Base-by-base conservation (phyloP, 306 rosid genomes). In the Gleditsia sinensis region DNA sequence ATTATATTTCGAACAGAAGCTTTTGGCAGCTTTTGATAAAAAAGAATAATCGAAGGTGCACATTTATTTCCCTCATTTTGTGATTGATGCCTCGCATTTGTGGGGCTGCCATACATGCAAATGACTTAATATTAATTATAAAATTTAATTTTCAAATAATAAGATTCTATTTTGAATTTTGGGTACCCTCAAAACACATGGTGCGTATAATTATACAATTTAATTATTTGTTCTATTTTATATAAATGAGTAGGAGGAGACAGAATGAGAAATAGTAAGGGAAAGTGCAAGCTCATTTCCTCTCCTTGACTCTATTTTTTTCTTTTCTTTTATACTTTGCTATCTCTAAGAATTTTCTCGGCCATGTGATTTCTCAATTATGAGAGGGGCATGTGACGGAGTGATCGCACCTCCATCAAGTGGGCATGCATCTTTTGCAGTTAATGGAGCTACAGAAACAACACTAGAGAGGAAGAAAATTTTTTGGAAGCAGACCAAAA, bases 321-420 rank as follows among this genome's bases (percentile, higher is more conserved):
- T 2, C 6, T 51, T 57, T 17, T 53, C 56, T 32, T 11, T 5
- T 12, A 3, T 12, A 9, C 33, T 14, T 36, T 37, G 19, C 7
- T 16, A 54, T 36, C 0, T 14, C 28, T 27, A 11, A 48, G 53
- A 71, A 58, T 42, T 59, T 71, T 40, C 63, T 10, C 23, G 23
- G 25, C 81, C 85, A 83, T 83, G 85, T 79, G 88, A 65, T 67
- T 43, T 37, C 74, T 81, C 82, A 81, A 85, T 85, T 69, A 81
- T 88, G 62, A 71, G 72, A 59, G 25, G 24, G 20, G 61, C 87
- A 82, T 79, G 87, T 82, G 91, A 34, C 66, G 72, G n/a, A 53
- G 61, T 48, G 75, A 71, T 55, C 46, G 36, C 62, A n/a, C 69
- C 76, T 39, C 66, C 67, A 70, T 57, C 72, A 49, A 84, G 76